Evolutionary conservation across 1,284 basidiomycete species (phyloP).

Genomic region (Vanrija sp.): DNA sequence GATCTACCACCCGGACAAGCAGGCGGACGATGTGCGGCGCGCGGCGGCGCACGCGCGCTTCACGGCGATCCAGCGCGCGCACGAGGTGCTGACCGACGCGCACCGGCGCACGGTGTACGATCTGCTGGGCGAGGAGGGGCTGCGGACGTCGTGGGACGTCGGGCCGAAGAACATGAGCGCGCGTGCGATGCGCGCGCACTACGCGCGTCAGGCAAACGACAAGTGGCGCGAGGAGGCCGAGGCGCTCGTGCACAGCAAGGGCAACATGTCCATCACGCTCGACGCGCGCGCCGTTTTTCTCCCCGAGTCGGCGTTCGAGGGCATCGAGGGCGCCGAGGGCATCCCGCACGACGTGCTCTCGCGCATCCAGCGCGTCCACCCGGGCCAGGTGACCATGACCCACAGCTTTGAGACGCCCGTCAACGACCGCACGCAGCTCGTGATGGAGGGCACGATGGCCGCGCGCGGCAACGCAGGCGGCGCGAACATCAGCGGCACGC

Average conservation of each 20-base stretch:
- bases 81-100: conserved; percentile 51
- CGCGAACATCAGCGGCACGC: conserved; percentile 52
- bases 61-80: conserved; percentile 44
- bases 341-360: conserved; percentile 17
- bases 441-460: conserved; percentile 48
- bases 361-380: conserved; percentile 30
- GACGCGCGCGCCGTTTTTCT: conserved; percentile 47
- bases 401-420: conserved; percentile 49
- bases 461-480: conserved; percentile 48
- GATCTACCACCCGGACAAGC: conserved; percentile 55
- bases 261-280: conserved; percentile 39
- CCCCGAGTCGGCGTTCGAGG: conserved; percentile 3
- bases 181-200: conserved; percentile 48
- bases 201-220: conserved; percentile 48
- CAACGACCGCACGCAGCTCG: conserved; percentile 35
- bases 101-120: conserved; percentile 54
- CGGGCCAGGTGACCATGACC: conserved; percentile 41
- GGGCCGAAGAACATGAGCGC: conserved; percentile 49
- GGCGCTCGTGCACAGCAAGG: conserved; percentile 52
- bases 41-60: conserved; percentile 37
- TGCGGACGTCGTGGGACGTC: conserved; percentile 53
- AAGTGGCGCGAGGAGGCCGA: conserved; percentile 51
- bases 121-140: conserved; percentile 54
- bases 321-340: no score
- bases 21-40: conserved; percentile 43